Evolutionary conservation across 257 asterid species (phyloP), one percentile per base, ranked within the genome.

Genomic region (Jasminum sambac): DNA sequence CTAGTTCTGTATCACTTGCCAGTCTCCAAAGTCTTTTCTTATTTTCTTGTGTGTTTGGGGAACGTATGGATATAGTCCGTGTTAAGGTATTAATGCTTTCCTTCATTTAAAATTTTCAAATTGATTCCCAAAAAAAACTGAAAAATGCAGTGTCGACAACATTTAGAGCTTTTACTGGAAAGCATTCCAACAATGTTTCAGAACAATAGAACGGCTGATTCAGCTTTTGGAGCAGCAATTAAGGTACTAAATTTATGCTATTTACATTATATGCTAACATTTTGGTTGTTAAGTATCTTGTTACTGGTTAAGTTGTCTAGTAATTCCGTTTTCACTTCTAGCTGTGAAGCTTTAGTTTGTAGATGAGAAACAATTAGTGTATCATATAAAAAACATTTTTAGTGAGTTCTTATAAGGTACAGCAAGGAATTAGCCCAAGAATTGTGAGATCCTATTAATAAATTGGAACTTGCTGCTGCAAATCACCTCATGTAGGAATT

Each of bases 221-320:
- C 99, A 59, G 88, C 99, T 39, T 87, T 91, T 77, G 93, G 99
- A 58, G 98, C 98, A 78, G 98, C 98, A 50, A 84, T 87, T 68
- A 84, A 91, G 98, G 99, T 88, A 86, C 70, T 77, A 5, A 23
- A 21, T 52, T 23, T 23, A 21, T 55, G 11, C 13, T 14, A 55
- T 5, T 23, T 55, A 21, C 62, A 23, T 55, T 55, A 7, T 23
- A 23, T 11, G 3, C 16, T 11, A 9, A 55, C 8, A 8, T 23
- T 55, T 55, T 21, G 13, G 59, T 55, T 55, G 30, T 23, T 14
- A 19, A 55, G 23, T 9, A 55, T 55, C 62, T 55, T 55, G 36
- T 21, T 55, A 55, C 11, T 55, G 36, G 8, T 55, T 55, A 23
- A 10, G 4, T 55, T 23, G 36, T 21, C 14, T 8, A 55, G 8